phyloP scores from a whole-genome alignment of 352 stramenopile genomes.

The Pythium aphanidermatum region DNA sequence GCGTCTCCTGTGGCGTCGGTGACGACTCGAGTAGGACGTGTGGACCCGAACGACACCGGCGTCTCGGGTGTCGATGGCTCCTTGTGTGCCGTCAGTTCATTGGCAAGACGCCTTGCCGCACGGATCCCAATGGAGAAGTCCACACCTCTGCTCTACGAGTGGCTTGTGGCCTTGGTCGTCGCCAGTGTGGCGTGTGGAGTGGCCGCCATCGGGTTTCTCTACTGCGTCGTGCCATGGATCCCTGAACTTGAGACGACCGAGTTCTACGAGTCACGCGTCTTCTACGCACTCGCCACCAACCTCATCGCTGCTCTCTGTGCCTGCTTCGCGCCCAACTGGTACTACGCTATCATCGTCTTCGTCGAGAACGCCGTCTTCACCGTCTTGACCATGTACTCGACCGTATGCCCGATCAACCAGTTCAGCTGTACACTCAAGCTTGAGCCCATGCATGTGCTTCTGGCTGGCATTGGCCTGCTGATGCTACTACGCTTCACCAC shows the following conservation, averaged over 20 bases:
- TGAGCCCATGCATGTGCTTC: constrained; percentile 26
- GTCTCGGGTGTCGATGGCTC: too few species aligned
- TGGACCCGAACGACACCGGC: constrained; percentile 9
- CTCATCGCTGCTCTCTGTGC: constrained; percentile 39
- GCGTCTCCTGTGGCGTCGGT: too few species aligned
- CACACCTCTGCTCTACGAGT: constrained; percentile 24
- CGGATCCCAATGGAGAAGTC: constrained; percentile 1
- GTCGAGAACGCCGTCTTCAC: constrained; percentile 42
- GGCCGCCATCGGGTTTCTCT: constrained; percentile 29
- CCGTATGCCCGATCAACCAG: constrained; percentile 50
- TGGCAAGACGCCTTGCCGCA: neutral
- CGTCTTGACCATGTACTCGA: constrained; percentile 49
- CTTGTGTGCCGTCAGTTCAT: too few species aligned
- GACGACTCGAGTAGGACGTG: too few species aligned
- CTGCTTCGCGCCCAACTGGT: constrained; percentile 42
- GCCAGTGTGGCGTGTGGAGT: constrained; percentile 25
- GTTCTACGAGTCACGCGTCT: constrained; percentile 43
- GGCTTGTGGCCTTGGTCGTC: constrained; percentile 34
- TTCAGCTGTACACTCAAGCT: constrained; percentile 33
- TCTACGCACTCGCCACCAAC: constrained; percentile 33
- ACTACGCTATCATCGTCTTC: constrained; percentile 38
- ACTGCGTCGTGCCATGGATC: constrained; percentile 19
- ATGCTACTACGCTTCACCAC: constrained; percentile 40
- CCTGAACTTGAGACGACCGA: constrained; percentile 32
- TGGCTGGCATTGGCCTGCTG: constrained; percentile 32